These are phyloP conservation scores for Grammothele lineata DNA, from an alignment of 768 basidiomycete genomes.

Conservation along the genomic window DNA sequence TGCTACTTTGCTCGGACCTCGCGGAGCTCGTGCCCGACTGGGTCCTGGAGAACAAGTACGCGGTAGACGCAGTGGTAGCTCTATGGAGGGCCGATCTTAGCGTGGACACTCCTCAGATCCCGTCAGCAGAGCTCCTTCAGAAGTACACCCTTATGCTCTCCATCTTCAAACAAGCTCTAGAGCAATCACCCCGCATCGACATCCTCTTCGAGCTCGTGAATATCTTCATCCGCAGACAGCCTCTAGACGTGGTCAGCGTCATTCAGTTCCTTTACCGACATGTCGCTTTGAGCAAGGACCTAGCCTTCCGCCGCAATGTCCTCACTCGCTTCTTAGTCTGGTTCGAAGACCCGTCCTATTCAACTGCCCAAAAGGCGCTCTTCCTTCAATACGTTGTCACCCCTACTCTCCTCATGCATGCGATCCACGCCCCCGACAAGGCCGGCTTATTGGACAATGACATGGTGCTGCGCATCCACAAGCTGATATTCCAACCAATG, in stretches of 20 bases:
- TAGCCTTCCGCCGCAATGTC: conserved; percentile 74
- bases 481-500: conserved; percentile 79
- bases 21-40: conserved; percentile 62
- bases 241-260: conserved; percentile 74
- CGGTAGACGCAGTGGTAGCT: conserved; percentile 65
- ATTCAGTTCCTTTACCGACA: conserved; percentile 85
- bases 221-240: conserved; percentile 73
- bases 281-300: conserved; percentile 68
- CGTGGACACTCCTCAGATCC: conserved; percentile 24
- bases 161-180: conserved; percentile 72
- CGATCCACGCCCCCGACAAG: conserved; percentile 46
- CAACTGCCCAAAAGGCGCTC: conserved; percentile 74
- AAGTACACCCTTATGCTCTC: conserved; percentile 64
- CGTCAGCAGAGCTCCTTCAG: conserved; percentile 49
- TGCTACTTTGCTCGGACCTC: conserved; percentile 77
- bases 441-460: conserved; percentile 66
- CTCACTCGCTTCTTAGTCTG: conserved; percentile 82
- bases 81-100: conserved; percentile 58
- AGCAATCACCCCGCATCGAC: conserved; percentile 74
- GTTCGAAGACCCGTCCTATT: conserved; percentile 62
- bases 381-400: conserved; percentile 83
- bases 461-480: conserved; percentile 66
- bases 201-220: conserved; percentile 85
- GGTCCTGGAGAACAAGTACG: conserved; percentile 63
- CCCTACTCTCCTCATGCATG: conserved; percentile 79